Evolutionary conservation across 805 yeast genomes (phyloP).

Genomic region (Jamesozyma jinghongensis): DNA sequence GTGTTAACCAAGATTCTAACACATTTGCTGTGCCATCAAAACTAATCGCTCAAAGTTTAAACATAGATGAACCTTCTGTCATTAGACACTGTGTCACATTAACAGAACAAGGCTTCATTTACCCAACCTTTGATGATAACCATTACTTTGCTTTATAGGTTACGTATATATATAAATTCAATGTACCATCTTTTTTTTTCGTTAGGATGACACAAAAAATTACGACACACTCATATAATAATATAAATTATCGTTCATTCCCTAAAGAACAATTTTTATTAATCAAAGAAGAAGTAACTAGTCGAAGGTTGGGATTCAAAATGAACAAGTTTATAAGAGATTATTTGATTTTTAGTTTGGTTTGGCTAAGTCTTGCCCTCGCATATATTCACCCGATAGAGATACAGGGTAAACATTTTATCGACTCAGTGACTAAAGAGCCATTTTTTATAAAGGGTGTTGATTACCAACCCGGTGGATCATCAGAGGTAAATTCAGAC

Average conservation of each 20-base stretch:
- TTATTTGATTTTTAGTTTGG: neutral
- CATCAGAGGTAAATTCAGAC: slow-evolving; percentile 52
- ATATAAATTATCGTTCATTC: no score
- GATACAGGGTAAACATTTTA: slow-evolving; percentile 60
- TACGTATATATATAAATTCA: no score
- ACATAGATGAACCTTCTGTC: slow-evolving; percentile 41
- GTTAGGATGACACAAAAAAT: neutral
- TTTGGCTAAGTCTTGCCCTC: neutral
- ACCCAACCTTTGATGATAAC: slow-evolving; percentile 60
- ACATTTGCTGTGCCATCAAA: slow-evolving; percentile 65
- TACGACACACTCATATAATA: no score
- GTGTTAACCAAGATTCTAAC: slow-evolving; percentile 40
- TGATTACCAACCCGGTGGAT: slow-evolving; percentile 95
- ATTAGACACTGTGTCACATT: slow-evolving; percentile 42
- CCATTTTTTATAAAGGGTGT: slow-evolving; percentile 81
- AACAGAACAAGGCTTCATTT: slow-evolving; percentile 60
- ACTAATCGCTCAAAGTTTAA: slow-evolving; percentile 49
- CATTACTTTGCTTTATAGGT: slow-evolving; percentile 42
- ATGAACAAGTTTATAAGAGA: neutral
- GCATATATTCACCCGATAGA: slow-evolving; percentile 55
- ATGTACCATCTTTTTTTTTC: no score
- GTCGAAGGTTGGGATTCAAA: neutral
- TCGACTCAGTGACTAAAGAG: slow-evolving; percentile 62
- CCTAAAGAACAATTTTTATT: no score
- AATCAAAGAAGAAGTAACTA: no score